Percentiles rank a stretch among this genome's conserved stretches.
phyloP scores from a whole-genome alignment of 139 green algal species.

The Closterium sp. region DNA sequence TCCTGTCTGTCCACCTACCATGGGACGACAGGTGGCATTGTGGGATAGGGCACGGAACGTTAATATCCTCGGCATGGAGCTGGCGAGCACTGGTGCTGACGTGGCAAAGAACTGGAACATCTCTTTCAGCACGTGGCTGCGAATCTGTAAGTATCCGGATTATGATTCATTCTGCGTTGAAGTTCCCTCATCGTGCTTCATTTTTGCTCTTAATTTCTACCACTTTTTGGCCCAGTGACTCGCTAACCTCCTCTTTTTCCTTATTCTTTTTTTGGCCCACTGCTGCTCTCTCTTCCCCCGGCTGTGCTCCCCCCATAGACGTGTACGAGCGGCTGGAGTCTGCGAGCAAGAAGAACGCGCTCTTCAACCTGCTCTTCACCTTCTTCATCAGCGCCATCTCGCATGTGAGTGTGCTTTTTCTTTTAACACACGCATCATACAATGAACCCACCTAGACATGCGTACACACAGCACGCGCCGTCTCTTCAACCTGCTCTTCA shows the following conservation, averaged over 20 bases:
- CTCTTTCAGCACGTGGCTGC: conserved; percentile 40
- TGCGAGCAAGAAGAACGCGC: conserved; percentile 9
- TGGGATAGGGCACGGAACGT: conserved; percentile 40
- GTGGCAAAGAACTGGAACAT: conserved; percentile 52
- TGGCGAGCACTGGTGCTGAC: conserved; percentile 14
- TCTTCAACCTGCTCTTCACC: conserved; percentile 35
- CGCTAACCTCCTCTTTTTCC: neutral
- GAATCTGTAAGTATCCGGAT: conserved; percentile 31
- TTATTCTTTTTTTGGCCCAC: neutral
- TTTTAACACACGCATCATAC: neutral
- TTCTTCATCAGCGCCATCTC: conserved; percentile 38
- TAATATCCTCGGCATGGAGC: conserved; percentile 44
- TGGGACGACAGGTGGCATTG: conserved; percentile 6
- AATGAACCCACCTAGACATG: too few species aligned
- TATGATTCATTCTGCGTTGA: too few species aligned
- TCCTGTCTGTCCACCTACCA: neutral
- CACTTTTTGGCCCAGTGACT: too few species aligned
- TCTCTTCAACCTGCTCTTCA: neutral
- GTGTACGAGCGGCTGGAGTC: conserved; percentile 40
- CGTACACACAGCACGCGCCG: too few species aligned
- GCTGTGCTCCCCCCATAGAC: neutral
- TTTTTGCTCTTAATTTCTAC: too few species aligned
- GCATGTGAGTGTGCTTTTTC: conserved; percentile 31
- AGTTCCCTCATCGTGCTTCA: too few species aligned
- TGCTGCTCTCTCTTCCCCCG: neutral